These are phyloP conservation scores for Microdochium bolleyi DNA, from an alignment of 2,329 filamentous ascomycete genomes.

Conservation along the genomic window DNA sequence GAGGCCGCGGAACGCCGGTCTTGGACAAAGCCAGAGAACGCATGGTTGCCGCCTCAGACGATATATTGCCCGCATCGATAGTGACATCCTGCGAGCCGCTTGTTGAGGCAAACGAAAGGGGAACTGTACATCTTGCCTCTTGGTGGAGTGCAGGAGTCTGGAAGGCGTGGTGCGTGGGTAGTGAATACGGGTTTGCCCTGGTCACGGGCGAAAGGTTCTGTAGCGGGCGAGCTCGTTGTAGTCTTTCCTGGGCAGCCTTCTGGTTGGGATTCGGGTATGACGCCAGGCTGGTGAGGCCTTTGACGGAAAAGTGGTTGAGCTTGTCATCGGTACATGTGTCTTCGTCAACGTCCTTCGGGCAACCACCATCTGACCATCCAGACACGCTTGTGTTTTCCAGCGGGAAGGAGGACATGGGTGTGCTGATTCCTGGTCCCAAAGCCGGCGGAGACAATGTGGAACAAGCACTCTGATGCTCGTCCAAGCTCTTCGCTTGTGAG, in stretches of 20 bases:
- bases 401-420: slow-evolving; percentile 7
- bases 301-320: slow-evolving; percentile 30
- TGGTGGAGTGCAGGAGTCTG: not conserved
- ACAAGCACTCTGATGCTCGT: slow-evolving; percentile 11
- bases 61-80: slow-evolving; percentile 3
- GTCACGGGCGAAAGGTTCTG: slow-evolving; percentile 9
- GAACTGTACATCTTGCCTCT: not conserved
- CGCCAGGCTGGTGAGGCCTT: slow-evolving; percentile 43
- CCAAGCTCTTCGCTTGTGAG: slow-evolving; percentile 10
- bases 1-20: slow-evolving; percentile 36
- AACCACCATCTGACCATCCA: slow-evolving; percentile 1
- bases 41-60: slow-evolving; percentile 7
- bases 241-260: slow-evolving; percentile 38
- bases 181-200: slow-evolving; percentile 7
- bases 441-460: not conserved
- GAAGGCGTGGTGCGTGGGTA: slow-evolving; percentile 3
- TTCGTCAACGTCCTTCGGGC: slow-evolving; percentile 11
- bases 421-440: slow-evolving; percentile 9
- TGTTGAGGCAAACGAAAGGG: not conserved
- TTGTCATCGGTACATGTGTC: slow-evolving; percentile 18
- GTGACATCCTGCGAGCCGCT: slow-evolving; percentile 5
- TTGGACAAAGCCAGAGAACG: slow-evolving; percentile 16
- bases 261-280: slow-evolving; percentile 49
- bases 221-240: slow-evolving; percentile 21
- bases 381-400: slow-evolving; percentile 4